Conservation (phyloP, 108 stramenopile genomes). For the Pseudonitzschia delicatissima region DNA sequence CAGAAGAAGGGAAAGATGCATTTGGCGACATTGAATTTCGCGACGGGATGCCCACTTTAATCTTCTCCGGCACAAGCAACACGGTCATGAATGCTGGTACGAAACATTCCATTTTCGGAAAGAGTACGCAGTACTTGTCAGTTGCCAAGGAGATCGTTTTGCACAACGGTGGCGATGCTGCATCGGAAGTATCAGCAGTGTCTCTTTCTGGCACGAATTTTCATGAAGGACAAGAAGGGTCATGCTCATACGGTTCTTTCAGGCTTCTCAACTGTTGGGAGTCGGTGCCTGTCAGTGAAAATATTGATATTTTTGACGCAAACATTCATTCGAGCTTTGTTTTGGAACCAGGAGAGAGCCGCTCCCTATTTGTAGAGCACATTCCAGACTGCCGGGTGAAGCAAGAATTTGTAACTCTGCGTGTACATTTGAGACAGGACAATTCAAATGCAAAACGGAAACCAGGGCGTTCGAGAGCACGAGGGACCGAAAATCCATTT, state of each 20-base stretch:
- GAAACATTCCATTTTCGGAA: slow-evolving; percentile 7
- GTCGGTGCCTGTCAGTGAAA: slow-evolving; percentile 7
- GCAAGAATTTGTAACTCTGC: slow-evolving; percentile 29
- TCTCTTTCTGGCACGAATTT: slow-evolving; percentile 36
- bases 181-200: slow-evolving; percentile 36
- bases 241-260: slow-evolving; percentile 45
- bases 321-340: slow-evolving; percentile 43
- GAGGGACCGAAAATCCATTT: slow-evolving; percentile 7
- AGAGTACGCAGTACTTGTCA: slow-evolving; percentile 15
- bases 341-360: slow-evolving; percentile 60
- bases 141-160: slow-evolving; percentile 61
- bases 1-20: slow-evolving; percentile 26
- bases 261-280: slow-evolving; percentile 45
- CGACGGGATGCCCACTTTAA: slow-evolving; percentile 56
- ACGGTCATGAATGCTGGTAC: background rate
- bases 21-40: slow-evolving; percentile 72
- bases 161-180: slow-evolving; percentile 59
- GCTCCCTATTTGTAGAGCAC: slow-evolving; percentile 59
- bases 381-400: slow-evolving; percentile 53
- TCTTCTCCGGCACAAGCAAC: slow-evolving; percentile 54
- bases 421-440: background rate
- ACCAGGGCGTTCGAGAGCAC: slow-evolving; percentile 5
- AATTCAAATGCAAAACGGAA: background rate
- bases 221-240: slow-evolving; percentile 3
- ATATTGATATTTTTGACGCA: slow-evolving; percentile 9